Conservation (phyloP, 495 filamentous ascomycete species). For the Penicillium paradoxum region DNA sequence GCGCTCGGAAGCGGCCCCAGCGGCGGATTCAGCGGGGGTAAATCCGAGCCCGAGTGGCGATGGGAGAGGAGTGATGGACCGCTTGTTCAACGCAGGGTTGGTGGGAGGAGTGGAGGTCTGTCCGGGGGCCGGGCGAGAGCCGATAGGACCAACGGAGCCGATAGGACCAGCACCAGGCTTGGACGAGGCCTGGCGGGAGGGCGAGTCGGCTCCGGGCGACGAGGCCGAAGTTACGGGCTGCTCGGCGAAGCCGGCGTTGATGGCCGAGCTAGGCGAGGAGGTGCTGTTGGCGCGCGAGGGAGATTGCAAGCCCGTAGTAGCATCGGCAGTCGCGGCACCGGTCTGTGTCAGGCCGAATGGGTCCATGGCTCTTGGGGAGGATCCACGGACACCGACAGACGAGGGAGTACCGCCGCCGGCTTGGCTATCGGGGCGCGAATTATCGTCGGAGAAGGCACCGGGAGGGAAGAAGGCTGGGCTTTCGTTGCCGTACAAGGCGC, state of each 20-base stretch:
- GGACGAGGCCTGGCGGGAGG: conserved; percentile 54
- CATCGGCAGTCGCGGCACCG: conserved; percentile 34
- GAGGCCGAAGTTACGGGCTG: conserved; percentile 85
- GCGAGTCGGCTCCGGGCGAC: conserved; percentile 85
- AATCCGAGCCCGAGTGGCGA: conserved; percentile 79
- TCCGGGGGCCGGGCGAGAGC: conserved; percentile 68
- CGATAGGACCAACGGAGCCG: conserved; percentile 82
- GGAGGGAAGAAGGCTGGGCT: conserved; percentile 55
- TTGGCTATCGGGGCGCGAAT: conserved; percentile 54
- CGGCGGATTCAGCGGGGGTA: conserved; percentile 48
- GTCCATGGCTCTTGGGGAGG: conserved; percentile 61
- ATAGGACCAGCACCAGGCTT: conserved; percentile 52
- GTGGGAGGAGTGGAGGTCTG: conserved; percentile 40
- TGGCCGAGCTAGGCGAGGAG: conserved; percentile 65
- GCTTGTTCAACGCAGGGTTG: conserved; percentile 73
- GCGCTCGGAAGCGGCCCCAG: conserved; percentile 50
- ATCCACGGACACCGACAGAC: conserved; percentile 44
- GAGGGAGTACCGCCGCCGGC: conserved; percentile 52
- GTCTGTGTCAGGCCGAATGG: conserved; percentile 52
- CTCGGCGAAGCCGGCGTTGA: conserved; percentile 59
- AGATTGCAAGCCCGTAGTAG: conserved; percentile 49
- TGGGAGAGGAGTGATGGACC: conserved; percentile 82
- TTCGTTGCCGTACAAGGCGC: conserved; percentile 81
- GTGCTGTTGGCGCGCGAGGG: conserved; percentile 83
- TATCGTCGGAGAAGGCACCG: conserved; percentile 60